Evolutionary conservation across 305 asterid genomes (phyloP), one percentile per base, ranked within the genome.

Genomic region (Fraxinus ornus): DNA sequence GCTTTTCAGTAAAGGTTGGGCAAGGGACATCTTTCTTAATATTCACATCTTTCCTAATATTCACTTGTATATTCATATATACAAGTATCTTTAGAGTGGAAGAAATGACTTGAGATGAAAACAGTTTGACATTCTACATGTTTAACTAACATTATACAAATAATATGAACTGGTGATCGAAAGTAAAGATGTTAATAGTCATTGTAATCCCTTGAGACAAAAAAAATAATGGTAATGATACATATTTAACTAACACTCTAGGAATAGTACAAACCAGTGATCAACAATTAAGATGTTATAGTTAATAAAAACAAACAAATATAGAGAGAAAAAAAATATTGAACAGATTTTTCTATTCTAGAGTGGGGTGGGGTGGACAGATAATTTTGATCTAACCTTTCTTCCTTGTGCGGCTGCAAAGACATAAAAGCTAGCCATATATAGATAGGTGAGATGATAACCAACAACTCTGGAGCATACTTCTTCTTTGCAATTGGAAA

Each of bases 381-480:
- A 32, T 33, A 37, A 35, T 60, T 83, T 81, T 33, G 52, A 84
- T 57, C 85, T 84, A 77, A 94, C 98, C 99, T 94, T 89, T 96
- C 99, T 89, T 96, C 98, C 87, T 96, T 94, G 93, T 94, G 99
- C 21, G 98, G 95, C 91, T 93, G 98, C 89, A 96, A 85, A 75
- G 99, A 96, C 99, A 96, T 96, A 88, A 96, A 96, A 86, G 93
- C 93, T 57, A 93, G 89, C 99, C 98, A 96, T 82, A 94, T 89
- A 83, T 96, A 94, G 83, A 96, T 75, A 84, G 98, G 98, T 47
- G 98, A 94, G 82, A 96, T 78, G 88, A 93, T 83, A 78, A 93
- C 88, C 88, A 96, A 84, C 88, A 96, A 87, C 55, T 94, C 98
- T 12, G 96, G 97, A 76, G 85, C 88, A 82, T 92, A 93, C 89